These are phyloP conservation scores for Pythium dissotocum DNA, from an alignment of 352 stramenopile genomes.

Conservation along the genomic window DNA sequence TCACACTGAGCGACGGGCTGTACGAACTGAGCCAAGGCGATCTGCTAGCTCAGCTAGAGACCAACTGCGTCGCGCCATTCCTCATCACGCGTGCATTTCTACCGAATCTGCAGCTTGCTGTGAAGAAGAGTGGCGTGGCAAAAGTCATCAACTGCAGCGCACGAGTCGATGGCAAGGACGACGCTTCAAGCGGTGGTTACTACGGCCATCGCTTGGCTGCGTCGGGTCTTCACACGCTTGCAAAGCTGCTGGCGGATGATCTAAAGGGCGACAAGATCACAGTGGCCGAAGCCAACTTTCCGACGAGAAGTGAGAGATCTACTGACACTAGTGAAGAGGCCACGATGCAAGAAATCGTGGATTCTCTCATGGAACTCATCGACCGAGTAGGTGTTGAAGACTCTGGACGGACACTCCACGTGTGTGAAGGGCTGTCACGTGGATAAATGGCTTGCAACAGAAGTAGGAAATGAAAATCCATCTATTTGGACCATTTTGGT, in stretches of 20 bases:
- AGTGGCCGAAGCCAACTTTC: background rate
- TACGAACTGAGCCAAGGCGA: conserved; percentile 9
- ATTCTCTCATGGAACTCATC: too few species aligned
- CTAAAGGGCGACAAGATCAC: conserved; percentile 26
- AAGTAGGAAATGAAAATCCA: too few species aligned
- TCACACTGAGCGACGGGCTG: conserved; percentile 1
- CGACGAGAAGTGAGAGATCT: background rate
- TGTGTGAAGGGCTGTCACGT: too few species aligned
- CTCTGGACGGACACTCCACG: too few species aligned
- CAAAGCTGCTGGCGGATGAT: conserved; percentile 28
- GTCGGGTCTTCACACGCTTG: conserved; percentile 45
- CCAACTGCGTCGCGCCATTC: conserved; percentile 39
- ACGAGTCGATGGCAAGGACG: conserved; percentile 15
- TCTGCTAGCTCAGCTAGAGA: conserved; percentile 33
- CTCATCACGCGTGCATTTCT: conserved; percentile 35
- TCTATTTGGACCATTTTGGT: too few species aligned
- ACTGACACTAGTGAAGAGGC: background rate
- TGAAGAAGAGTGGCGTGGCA: conserved; percentile 7
- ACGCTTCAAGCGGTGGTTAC: conserved; percentile 12
- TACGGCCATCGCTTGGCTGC: conserved; percentile 50
- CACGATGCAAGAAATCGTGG: too few species aligned
- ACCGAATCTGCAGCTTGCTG: conserved; percentile 23
- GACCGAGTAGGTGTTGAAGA: too few species aligned
- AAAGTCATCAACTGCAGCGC: conserved; percentile 28
- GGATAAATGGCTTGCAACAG: too few species aligned